Percentiles rank a stretch among this genome's conserved stretches.
phyloP scores from a whole-genome alignment of 2,329 filamentous ascomycete genomes.

The Paecilomyces niveus region DNA sequence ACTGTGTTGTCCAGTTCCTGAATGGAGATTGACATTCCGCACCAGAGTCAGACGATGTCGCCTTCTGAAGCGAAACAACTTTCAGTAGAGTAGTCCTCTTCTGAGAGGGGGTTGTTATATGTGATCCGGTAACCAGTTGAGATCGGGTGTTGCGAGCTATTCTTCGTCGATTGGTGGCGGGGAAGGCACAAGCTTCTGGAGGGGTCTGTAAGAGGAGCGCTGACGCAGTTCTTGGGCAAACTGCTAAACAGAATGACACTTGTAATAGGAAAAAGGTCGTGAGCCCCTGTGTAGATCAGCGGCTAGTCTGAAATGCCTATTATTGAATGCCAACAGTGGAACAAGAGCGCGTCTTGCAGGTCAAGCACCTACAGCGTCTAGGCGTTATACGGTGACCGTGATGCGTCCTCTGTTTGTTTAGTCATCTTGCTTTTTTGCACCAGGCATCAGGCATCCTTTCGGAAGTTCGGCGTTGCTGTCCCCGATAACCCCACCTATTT shows the following conservation, averaged over 20 bases:
- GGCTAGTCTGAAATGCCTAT: background rate
- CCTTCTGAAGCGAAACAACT: slow-evolving; percentile 15
- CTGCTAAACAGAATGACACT: background rate
- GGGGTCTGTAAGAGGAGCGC: slow-evolving; percentile 2
- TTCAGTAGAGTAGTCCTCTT: slow-evolving; percentile 9
- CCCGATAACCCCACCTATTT: background rate
- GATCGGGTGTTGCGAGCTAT: slow-evolving; percentile 4
- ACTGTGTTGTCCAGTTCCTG: slow-evolving; percentile 94
- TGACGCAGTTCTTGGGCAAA: slow-evolving; percentile 4
- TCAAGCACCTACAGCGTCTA: background rate
- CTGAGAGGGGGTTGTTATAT: slow-evolving; percentile 2
- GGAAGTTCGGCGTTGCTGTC: background rate
- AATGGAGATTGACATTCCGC: slow-evolving; percentile 62
- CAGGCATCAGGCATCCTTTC: background rate
- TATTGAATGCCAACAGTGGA: slow-evolving; percentile 3
- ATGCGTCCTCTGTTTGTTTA: slow-evolving; percentile 1
- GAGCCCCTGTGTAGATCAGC: background rate
- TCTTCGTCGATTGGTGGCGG: slow-evolving; percentile 8
- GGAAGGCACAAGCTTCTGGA: slow-evolving; percentile 4
- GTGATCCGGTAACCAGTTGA: background rate
- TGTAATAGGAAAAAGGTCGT: background rate
- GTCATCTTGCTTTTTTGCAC: slow-evolving; percentile 1
- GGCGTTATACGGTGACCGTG: slow-evolving; percentile 1
- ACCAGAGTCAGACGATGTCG: slow-evolving; percentile 24
- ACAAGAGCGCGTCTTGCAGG: slow-evolving; percentile 1